Evolutionary conservation across 176 grass and related monocot species (phyloP).

Genomic region (Thinopyrum elongatum): DNA sequence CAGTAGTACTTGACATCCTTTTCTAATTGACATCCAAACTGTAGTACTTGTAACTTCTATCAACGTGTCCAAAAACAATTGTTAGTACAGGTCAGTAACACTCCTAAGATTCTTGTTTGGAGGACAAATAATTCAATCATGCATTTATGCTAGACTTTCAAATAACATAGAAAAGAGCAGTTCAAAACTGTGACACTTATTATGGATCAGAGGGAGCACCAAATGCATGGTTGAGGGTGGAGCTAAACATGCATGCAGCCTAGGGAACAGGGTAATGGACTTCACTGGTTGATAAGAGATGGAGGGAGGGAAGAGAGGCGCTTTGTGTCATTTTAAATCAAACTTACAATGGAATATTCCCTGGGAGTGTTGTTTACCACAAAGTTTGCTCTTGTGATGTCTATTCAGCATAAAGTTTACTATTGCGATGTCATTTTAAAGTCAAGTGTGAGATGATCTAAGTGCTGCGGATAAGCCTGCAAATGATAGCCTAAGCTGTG

Average conservation of each 20-base stretch:
- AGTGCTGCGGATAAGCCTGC: not conserved
- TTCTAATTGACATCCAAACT: not conserved
- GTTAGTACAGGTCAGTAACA: not conserved
- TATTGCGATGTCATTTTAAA: not conserved
- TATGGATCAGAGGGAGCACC: not conserved
- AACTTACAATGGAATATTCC: not conserved
- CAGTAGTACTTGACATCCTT: not conserved
- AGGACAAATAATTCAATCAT: not conserved
- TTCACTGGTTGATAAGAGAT: not conserved
- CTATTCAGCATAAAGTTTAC: not conserved
- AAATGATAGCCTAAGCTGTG: conserved; percentile 3
- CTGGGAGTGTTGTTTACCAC: not conserved
- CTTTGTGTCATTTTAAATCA: not conserved
- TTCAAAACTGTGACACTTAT: too few species aligned
- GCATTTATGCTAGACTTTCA: not conserved
- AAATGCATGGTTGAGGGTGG: not conserved
- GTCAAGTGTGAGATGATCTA: not conserved
- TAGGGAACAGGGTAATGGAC: not conserved
- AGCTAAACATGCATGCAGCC: not conserved
- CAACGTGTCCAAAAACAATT: not conserved
- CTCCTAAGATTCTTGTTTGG: not conserved
- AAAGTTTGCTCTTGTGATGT: not conserved
- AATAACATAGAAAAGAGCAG: not conserved
- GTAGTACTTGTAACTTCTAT: not conserved
- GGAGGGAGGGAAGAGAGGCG: not conserved